Base-by-base conservation (phyloP, 768 basidiomycete species). In the Porphyrellus cyaneotinctus region DNA sequence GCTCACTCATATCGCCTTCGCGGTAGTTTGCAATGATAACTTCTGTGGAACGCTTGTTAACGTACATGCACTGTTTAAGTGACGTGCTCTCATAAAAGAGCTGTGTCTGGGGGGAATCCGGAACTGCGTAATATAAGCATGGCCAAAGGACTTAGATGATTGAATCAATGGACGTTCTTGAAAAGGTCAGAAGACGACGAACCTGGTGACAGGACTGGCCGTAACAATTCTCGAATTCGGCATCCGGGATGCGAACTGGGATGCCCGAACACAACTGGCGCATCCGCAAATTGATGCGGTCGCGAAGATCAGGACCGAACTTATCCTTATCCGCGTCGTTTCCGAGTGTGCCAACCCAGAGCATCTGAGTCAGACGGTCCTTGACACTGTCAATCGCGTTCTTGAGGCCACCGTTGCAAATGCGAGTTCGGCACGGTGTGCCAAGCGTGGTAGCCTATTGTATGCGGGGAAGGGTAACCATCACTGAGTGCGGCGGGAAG, bases 1-100 rank as follows among this genome's bases (percentile, higher is more conserved):
- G 59, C 64, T 13, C 24, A 82, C 78, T 83, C 64, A 98, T 83
- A 68, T 99, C 95, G 44, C 95, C 95, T 22, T 91, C 88, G 58
- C 82, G 78, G 70, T 92, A 93, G 41, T 83, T 78, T 8, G 81
- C 78, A 43, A 87, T 82, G 67, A 97, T 94, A 38, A 81, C 78
- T 42, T 89, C 82, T 0, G 95, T 94, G 63, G 97, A 97, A 41
- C 87, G 84, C 65, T 87, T 78, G 74, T 99, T 99, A 54, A 95
- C 92, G 12, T 87, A 79, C 53, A 85, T 82, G 68, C 97, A 98
- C 59, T 93, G 87, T 59, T 84, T 82, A 76, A 84, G 97, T 0
- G 85, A 80, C 0, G 78, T 86, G 30, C 82, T 83, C 71, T 93
- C 89, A 68, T 86, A 89, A 66, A 88, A 90, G 35, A 80, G 66